These are phyloP conservation scores for Eutrema yunnanense DNA, from an alignment of 345 rosid species.

Conservation along the genomic window DNA sequence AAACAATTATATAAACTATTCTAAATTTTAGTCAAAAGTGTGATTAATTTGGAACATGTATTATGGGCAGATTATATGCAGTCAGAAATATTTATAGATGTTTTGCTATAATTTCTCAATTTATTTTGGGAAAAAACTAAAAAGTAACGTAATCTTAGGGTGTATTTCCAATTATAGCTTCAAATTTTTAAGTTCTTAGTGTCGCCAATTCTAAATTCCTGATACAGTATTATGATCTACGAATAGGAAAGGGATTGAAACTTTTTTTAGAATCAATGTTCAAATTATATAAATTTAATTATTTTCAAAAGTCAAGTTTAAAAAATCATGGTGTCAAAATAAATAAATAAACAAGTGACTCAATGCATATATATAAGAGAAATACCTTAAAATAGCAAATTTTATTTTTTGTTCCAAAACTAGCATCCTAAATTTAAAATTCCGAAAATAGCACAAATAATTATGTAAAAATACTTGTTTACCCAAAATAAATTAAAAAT, in stretches of 20 bases:
- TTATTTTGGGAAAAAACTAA: not conserved
- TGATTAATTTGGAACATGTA: not conserved
- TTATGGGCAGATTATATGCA: not conserved
- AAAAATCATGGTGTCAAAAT: not conserved
- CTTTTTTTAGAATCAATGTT: not conserved
- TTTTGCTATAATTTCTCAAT: not conserved
- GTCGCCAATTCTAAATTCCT: not conserved
- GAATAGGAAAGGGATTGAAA: not conserved
- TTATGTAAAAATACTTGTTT: too few species aligned
- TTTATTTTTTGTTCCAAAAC: too few species aligned
- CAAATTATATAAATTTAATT: not conserved
- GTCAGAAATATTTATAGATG: slow-evolving; percentile 9
- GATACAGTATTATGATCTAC: not conserved
- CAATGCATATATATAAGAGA: not conserved
- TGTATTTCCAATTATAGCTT: slow-evolving; percentile 2
- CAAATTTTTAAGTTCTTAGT: not conserved
- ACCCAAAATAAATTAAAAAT: too few species aligned
- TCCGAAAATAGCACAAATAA: too few species aligned
- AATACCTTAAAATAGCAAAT: too few species aligned
- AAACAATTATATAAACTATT: not conserved
- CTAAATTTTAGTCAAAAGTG: slow-evolving; percentile 6
- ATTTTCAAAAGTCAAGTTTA: not conserved
- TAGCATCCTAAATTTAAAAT: too few species aligned
- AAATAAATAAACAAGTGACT: not conserved
- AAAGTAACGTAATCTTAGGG: not conserved